Percentiles rank a stretch among this genome's conserved stretches.
Conservation (phyloP, 306 rosid species). For the Psophocarpus tetragonolobus region DNA sequence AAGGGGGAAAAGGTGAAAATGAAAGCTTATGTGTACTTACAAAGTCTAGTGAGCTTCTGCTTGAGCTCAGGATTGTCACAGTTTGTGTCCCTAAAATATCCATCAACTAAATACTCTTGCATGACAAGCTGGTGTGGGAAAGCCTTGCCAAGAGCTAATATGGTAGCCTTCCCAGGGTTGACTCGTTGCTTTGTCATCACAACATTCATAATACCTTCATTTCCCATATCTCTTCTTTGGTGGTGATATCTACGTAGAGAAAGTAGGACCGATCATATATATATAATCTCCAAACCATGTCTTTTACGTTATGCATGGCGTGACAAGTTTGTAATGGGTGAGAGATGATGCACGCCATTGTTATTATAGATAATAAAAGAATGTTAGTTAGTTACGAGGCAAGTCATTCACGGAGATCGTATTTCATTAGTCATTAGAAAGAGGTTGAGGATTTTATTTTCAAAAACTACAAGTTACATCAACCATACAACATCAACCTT, state of each 20-base stretch:
- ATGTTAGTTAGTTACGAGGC: slow-evolving; percentile 55
- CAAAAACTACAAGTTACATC: not conserved
- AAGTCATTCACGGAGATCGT: slow-evolving; percentile 53
- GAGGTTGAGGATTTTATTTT: slow-evolving; percentile 41
- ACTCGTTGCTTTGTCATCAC: slow-evolving; percentile 41
- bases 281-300: slow-evolving; percentile 42
- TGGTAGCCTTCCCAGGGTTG: slow-evolving; percentile 65
- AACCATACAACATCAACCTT: not conserved
- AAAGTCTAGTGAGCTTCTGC: slow-evolving; percentile 77
- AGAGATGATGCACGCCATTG: slow-evolving; percentile 32
- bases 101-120: slow-evolving; percentile 91
- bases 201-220: slow-evolving; percentile 29
- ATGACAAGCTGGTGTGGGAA: slow-evolving; percentile 93
- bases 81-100: slow-evolving; percentile 85
- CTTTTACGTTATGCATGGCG: slow-evolving; percentile 2
- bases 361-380: slow-evolving; percentile 2
- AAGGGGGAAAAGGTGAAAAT: not conserved
- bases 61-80: slow-evolving; percentile 85
- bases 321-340: slow-evolving; percentile 34
- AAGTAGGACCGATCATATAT: slow-evolving; percentile 32
- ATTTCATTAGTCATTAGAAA: slow-evolving; percentile 37
- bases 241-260: not conserved
- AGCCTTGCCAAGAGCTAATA: slow-evolving; percentile 91
- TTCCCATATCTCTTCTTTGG: slow-evolving; percentile 58
- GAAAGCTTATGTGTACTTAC: slow-evolving; percentile 41